Percentiles rank a stretch among this genome's conserved stretches.
phyloP scores from a whole-genome alignment of 495 filamentous ascomycete genomes.

The Tetracladium setigerum region DNA sequence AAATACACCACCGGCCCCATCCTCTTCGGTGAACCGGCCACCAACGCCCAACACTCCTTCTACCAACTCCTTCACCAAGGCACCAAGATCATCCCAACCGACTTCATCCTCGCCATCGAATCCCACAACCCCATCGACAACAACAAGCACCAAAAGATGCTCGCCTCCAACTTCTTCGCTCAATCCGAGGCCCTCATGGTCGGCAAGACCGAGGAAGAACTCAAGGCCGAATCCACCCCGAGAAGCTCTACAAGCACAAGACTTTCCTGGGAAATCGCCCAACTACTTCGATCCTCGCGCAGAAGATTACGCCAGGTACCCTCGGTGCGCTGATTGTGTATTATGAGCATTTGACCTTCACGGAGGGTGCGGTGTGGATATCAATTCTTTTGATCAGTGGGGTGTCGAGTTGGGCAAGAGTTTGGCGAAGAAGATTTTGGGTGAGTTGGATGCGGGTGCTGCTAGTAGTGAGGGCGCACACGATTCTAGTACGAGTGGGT shows the following conservation, averaged over 20 bases:
- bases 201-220: constrained; percentile 85
- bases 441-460: constrained; percentile 73
- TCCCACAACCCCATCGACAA: constrained; percentile 91
- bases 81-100: constrained; percentile 95
- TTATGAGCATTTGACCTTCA: constrained; percentile 98
- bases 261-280: constrained; percentile 97
- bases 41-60: constrained; percentile 99
- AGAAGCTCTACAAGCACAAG: constrained; percentile 91
- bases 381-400: constrained; percentile 99
- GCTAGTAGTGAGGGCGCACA: constrained; percentile 59
- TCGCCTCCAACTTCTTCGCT: constrained; percentile 97
- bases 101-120: constrained; percentile 94
- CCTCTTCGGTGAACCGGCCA: constrained; percentile 95
- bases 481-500: constrained; percentile 78
- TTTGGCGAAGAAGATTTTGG: constrained; percentile 83
- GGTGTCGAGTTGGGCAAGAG: constrained; percentile 97
- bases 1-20: constrained; percentile 96
- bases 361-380: constrained; percentile 96
- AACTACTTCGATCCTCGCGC: constrained; percentile 87
- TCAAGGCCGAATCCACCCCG: constrained; percentile 79
- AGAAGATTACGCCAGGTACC: constrained; percentile 90
- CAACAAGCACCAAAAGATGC: constrained; percentile 97
- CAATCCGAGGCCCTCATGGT: constrained; percentile 98
- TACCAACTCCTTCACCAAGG: constrained; percentile 99
- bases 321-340: constrained; percentile 94